Evolutionary conservation across 2,329 filamentous ascomycete genomes (phyloP).

Genomic region (Alternaria novae-zelandiae): DNA sequence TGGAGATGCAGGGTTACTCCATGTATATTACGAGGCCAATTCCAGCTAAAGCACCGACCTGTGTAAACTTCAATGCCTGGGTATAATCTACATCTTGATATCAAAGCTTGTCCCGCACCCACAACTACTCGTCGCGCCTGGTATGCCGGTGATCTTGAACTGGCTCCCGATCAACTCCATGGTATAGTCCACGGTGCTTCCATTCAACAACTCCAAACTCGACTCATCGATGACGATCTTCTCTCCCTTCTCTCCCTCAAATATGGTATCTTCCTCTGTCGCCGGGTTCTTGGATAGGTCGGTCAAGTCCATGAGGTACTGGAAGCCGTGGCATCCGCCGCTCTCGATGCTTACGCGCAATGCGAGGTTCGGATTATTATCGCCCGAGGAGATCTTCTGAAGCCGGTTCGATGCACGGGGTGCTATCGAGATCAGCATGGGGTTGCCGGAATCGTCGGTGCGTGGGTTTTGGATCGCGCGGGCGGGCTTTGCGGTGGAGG

Average conservation of each 20-base stretch:
- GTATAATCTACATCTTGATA: slow-evolving; percentile 63
- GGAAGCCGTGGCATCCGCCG: slow-evolving; percentile 96
- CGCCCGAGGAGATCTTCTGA: slow-evolving; percentile 63
- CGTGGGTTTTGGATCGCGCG: slow-evolving; percentile 69
- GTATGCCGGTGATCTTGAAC: slow-evolving; percentile 97
- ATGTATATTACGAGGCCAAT: neutral
- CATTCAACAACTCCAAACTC: slow-evolving; percentile 85
- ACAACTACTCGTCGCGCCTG: slow-evolving; percentile 88
- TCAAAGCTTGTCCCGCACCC: slow-evolving; percentile 98
- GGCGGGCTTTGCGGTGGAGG: slow-evolving; percentile 33
- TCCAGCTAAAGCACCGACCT: neutral
- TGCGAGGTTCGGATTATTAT: slow-evolving; percentile 75
- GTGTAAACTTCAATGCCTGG: neutral
- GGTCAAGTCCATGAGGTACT: slow-evolving; percentile 91
- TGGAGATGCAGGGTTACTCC: neutral
- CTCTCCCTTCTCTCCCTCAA: slow-evolving; percentile 71
- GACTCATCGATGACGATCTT: slow-evolving; percentile 89
- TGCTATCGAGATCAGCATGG: slow-evolving; percentile 83
- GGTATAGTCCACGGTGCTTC: slow-evolving; percentile 95
- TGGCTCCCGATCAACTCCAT: slow-evolving; percentile 94
- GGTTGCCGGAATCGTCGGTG: slow-evolving; percentile 81
- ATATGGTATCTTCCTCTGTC: slow-evolving; percentile 83
- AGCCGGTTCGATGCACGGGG: slow-evolving; percentile 75
- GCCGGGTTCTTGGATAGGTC: slow-evolving; percentile 58
- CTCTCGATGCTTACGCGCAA: slow-evolving; percentile 92